Evolutionary conservation across 2,329 filamentous ascomycete species (phyloP).

Genomic region (Xylariaceae sp.): DNA sequence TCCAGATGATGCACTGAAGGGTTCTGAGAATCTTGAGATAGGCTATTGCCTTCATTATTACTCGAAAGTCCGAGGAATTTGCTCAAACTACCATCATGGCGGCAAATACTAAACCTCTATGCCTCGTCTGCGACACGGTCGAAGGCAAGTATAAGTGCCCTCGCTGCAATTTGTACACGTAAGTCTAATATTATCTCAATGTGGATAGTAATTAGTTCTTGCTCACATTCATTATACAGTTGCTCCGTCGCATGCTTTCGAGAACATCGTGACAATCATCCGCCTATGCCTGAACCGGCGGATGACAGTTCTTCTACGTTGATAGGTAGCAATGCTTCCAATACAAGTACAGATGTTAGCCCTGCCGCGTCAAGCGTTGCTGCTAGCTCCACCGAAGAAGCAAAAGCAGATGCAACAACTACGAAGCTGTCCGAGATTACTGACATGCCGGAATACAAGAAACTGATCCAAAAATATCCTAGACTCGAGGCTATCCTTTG

Average conservation of each 20-base stretch:
- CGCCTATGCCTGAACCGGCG: constrained; percentile 36
- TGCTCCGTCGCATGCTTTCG: constrained; percentile 63
- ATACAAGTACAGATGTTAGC: background rate
- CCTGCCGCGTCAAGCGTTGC: background rate
- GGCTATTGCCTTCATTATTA: background rate
- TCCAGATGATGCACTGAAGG: background rate
- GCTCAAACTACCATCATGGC: constrained; percentile 28
- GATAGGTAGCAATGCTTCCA: background rate
- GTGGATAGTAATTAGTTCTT: background rate
- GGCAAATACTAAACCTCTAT: constrained; percentile 38
- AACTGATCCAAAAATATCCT: constrained; percentile 34
- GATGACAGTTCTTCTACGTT: background rate
- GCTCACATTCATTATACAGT: constrained; percentile 38
- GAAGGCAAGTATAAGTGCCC: constrained; percentile 65
- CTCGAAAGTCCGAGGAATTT: background rate
- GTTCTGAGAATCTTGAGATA: background rate
- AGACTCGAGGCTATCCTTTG: constrained; percentile 32
- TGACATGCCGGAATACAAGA: constrained; percentile 35
- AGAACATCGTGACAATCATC: constrained; percentile 53
- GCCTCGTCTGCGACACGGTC: constrained; percentile 55
- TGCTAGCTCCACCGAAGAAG: background rate
- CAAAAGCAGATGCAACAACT: background rate
- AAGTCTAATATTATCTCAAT: constrained; percentile 32
- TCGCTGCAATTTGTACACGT: constrained; percentile 63
- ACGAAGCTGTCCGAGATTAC: constrained; percentile 26